A percentile compares a stretch with the other conserved stretches of the same genome.
phyloP scores from a whole-genome alignment of 148 eudicot genomes.

The Silene conica region DNA sequence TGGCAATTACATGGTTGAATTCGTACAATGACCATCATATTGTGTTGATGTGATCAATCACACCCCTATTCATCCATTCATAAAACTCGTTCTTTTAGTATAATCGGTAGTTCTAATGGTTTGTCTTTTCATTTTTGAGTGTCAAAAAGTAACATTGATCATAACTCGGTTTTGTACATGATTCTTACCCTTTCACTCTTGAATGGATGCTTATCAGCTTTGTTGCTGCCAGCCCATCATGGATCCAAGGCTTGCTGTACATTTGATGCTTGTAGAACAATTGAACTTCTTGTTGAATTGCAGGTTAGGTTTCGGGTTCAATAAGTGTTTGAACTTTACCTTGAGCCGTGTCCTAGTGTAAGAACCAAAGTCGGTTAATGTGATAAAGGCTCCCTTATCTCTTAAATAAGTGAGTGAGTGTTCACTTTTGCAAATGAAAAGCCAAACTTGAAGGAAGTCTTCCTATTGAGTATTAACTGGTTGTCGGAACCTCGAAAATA shows the following conservation, averaged over 20 bases:
- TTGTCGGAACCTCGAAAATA: background rate
- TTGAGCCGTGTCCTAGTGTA: background rate
- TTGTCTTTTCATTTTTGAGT: background rate
- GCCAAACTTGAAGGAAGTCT: no score
- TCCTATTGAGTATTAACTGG: background rate
- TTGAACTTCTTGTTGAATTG: background rate
- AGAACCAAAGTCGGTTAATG: background rate
- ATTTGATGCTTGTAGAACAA: background rate
- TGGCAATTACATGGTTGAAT: no score
- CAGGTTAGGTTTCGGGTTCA: background rate
- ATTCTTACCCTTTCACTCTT: background rate
- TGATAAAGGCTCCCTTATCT: background rate
- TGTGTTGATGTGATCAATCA: background rate
- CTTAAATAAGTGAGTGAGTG: no score
- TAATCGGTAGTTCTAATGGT: background rate
- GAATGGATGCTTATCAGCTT: background rate
- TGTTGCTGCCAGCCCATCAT: background rate
- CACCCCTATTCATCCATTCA: background rate
- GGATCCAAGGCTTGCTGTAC: background rate
- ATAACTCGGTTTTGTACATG: background rate
- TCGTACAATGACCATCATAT: no score
- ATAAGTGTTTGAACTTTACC: background rate
- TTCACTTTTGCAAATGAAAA: no score
- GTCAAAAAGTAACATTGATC: background rate
- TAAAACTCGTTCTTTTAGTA: background rate